These are phyloP conservation scores for Venturia nashicola DNA, from an alignment of 2,329 filamentous ascomycete species.

Conservation along the genomic window DNA sequence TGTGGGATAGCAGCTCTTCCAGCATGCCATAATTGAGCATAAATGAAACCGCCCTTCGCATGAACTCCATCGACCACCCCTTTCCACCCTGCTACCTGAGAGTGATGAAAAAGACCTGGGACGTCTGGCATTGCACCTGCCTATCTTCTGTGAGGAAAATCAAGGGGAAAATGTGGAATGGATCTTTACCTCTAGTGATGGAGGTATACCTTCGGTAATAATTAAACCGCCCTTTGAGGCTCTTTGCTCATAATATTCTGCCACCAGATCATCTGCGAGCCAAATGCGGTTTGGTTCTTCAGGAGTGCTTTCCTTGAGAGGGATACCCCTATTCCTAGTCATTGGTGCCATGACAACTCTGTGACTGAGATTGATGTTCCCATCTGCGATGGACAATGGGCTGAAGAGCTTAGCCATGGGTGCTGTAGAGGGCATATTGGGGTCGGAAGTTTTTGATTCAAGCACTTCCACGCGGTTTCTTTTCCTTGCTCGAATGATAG, in stretches of 20 bases:
- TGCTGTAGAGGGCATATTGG: not conserved
- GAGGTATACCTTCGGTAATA: conserved; percentile 46
- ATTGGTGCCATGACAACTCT: conserved; percentile 27
- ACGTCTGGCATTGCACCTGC: conserved; percentile 36
- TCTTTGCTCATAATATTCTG: conserved; percentile 35
- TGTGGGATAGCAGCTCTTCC: conserved; percentile 40
- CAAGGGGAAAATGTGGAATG: not conserved
- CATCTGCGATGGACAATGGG: conserved; percentile 1
- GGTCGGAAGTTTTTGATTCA: not conserved
- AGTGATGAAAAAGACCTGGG: conserved; percentile 45
- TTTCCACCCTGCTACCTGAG: conserved; percentile 48
- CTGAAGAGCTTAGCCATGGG: not conserved
- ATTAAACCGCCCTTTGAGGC: conserved; percentile 43
- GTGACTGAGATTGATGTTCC: conserved; percentile 23
- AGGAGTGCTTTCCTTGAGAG: conserved; percentile 12
- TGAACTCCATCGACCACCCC: conserved; percentile 50
- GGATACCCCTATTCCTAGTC: conserved; percentile 32
- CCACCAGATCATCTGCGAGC: conserved; percentile 3
- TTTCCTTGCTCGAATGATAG: not conserved
- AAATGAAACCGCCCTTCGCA: conserved; percentile 47
- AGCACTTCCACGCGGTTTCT: not conserved
- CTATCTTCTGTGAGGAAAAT: not conserved
- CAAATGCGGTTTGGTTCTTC: not conserved
- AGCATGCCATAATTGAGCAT: conserved; percentile 48
- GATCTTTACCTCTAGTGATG: conserved; percentile 25